Evolutionary conservation across 2,329 filamentous ascomycete species (phyloP), one percentile per base, ranked within the genome.

Genomic region (Myotisia sp.): DNA sequence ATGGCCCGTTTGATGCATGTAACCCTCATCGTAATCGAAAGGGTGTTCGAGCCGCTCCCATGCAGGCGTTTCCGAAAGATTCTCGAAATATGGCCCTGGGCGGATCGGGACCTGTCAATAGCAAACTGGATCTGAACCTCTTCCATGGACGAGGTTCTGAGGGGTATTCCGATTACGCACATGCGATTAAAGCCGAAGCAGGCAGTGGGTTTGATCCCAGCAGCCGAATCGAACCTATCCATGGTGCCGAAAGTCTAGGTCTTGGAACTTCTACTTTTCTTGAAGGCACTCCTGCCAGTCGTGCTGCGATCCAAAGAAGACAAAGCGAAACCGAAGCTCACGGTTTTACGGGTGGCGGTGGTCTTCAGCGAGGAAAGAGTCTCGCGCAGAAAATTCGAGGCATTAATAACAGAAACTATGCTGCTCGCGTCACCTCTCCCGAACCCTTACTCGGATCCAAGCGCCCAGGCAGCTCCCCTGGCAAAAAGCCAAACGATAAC

Each of bases 1-100:
- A 95, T 50, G 90, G 90, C 1, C 90, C 90, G 3, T 98, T 94
- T 49, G 90, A 98, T 58, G 90, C 90, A 13, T 82, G 90, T 55
- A 92, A 93, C 56, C 85, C 90, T 3, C 81, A 92, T 55, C 82
- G 90, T 44, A 98, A 95, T 58, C 76, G 82, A 38, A 80, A 81
- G 51, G 82, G 77, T 47, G 76, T 79, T 49, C 74, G 77, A 40
- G 76, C 80, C 36, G 85, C 90, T 5, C 90, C 90, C 1, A 94
- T 98, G 84, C 78, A 92, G 54, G 90, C 90, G 2, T 98, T 95
- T 58, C 84, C 90, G 14, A 82, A 83, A 49, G 84, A 81, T 48
- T 94, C 85, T 1, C 71, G 81, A 40, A 98, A 98, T 65, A 95
- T 93, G 65, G 77, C 78, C 1, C 62, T 98, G 8, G 87, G 87